Base-by-base conservation (phyloP, 148 eudicot genomes). In the Euryodendron excelsum region DNA sequence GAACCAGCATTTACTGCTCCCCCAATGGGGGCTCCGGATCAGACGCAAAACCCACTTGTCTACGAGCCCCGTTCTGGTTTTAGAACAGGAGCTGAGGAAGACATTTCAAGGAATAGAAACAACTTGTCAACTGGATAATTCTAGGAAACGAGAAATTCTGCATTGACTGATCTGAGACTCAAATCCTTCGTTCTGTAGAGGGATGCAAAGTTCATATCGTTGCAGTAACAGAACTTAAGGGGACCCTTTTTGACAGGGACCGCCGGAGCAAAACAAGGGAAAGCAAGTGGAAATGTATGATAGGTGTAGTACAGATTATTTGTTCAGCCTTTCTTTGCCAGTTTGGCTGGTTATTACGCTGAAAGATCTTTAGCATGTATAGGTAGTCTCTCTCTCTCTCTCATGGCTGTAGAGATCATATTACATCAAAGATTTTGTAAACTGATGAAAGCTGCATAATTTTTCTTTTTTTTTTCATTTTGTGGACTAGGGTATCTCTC, bases 1-100 rank as follows among this genome's bases (percentile, higher is more conserved):
- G 97, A 92, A 82, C 94, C 97, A 20, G 95, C 93, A 66, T 86
- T 80, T 85, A 87, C 91, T 58, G 82, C 20, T 14, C 75, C 80
- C 62, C 76, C 21, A 60, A 56, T 12, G 67, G 41, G 3, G 82
- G 39, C 56, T 74, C 79, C 47, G 44, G 84, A 61, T 58, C 82
- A 78, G 55, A 30, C 80, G 21, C 86, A 72, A 60, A 75, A 78
- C 36, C 82, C 15, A 41, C 64, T 80, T 23, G 48, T 47, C 50
- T 58, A 79, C 30, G 81, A 74, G 48, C 74, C 62, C 25, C 5
- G 62, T 25, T 56, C 80, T 47, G 61, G 77, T 62, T 72, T 67
- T 15, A 59, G 31, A 69, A 11, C 39, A 20, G 58, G 53, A 73
- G 52, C 28, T 1, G 55, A 73, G 28, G 64, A 70, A 78, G 75